Conservation (phyloP, 495 filamentous ascomycete species). For the Hypoxylon lienhwacheense region DNA sequence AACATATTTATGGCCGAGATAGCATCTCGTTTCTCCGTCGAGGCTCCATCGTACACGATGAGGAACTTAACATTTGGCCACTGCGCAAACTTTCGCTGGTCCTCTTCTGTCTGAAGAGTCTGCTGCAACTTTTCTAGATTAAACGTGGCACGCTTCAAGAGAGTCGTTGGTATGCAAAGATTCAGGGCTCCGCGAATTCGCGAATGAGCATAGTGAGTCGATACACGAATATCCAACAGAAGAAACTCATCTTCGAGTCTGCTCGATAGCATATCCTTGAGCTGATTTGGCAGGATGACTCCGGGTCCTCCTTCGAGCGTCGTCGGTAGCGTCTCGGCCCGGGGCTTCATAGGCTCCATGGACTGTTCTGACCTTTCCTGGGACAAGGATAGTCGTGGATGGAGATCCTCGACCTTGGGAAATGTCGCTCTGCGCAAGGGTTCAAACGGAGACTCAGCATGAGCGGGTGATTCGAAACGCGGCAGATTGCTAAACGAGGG, state of each 20-base stretch:
- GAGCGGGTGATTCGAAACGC: slow-evolving; percentile 44
- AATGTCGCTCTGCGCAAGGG: slow-evolving; percentile 37
- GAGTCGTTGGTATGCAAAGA: slow-evolving; percentile 91
- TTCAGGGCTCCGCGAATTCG: slow-evolving; percentile 80
- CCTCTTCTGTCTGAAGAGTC: slow-evolving; percentile 76
- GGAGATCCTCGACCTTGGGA: slow-evolving; percentile 51
- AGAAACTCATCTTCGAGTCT: slow-evolving; percentile 59
- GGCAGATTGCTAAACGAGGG: slow-evolving; percentile 39
- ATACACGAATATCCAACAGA: slow-evolving; percentile 86
- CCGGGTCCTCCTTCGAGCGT: slow-evolving; percentile 49
- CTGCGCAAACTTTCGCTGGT: slow-evolving; percentile 71
- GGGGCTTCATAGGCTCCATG: slow-evolving; percentile 31
- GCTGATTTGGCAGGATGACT: slow-evolving; percentile 65
- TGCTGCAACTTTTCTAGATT: slow-evolving; percentile 86
- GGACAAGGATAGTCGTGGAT: slow-evolving; percentile 54
- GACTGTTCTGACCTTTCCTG: slow-evolving; percentile 36
- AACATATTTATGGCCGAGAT: slow-evolving; percentile 75
- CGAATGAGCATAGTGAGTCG: slow-evolving; percentile 74
- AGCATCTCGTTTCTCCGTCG: slow-evolving; percentile 76
- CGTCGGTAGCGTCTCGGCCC: slow-evolving; percentile 62
- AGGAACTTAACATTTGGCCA: slow-evolving; percentile 77
- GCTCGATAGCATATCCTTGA: slow-evolving; percentile 67
- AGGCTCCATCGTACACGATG: slow-evolving; percentile 82
- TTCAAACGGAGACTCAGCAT: slow-evolving; percentile 42
- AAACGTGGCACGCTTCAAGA: slow-evolving; percentile 89